Base-by-base conservation (phyloP, 2,329 filamentous ascomycete species). In the Hymenoscyphus infarciens region DNA sequence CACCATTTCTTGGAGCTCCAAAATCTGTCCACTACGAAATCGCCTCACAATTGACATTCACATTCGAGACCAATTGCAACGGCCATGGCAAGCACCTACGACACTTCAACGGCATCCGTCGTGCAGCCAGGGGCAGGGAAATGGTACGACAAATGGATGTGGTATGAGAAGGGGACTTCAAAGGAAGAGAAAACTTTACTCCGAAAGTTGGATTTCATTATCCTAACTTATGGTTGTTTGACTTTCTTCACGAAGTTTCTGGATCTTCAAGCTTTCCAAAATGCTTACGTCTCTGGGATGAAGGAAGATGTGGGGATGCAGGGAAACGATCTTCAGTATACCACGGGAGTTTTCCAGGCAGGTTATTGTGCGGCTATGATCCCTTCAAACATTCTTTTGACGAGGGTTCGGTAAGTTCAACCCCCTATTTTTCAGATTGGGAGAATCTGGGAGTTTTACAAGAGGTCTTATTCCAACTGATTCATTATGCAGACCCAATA, bases 161-260 rank as follows among this genome's bases (percentile, higher is more conserved):
- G 57, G 57, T 59, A 59, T 49, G 57, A 45, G 39, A 16, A 11
- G 39, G 25, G 25, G n/a, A 59, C 39, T 13, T 49, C 39, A 13
- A 59, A 59, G 39, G 57, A 53, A 58, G 58, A 60, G 27, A 55
- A 53, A 15, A 38, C 7, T 8, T 78, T 80, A 33, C 68, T 80
- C 11, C 75, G 78, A 68, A 80, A 80, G 67, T 68, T 80, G 1
- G 78, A 80, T 52, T 74, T 74, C 10, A 72, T 77, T 1, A 72
- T 80, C 53, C 66, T 77, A 49, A 77, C 76, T 0, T 74, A 80
- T 75, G 80, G 58, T 64, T 77, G 60, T 75, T 75, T 3, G 74
- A 79, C 77, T 2, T 79, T 78, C 53, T 66, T 66, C 27, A 60
- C 57, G 25, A 64, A 33, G 60, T 57, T 55, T 31, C 29, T 67